Conservation (phyloP, 2,329 filamentous ascomycete species). For the Pseudopithomyces chartarum region DNA sequence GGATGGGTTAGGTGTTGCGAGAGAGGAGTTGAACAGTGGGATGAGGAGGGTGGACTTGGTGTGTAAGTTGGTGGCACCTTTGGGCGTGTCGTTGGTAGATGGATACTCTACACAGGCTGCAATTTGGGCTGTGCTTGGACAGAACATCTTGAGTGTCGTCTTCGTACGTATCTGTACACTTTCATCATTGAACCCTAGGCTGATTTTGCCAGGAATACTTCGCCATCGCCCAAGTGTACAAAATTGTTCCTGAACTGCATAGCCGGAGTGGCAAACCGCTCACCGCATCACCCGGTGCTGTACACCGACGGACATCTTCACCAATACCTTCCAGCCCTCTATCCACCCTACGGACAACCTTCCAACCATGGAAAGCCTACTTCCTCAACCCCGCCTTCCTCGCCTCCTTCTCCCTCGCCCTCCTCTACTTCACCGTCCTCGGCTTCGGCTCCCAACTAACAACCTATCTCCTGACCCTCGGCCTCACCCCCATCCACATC, state of each 20-base stretch:
- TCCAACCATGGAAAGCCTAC: slow-evolving; percentile 49
- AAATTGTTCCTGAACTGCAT: slow-evolving; percentile 37
- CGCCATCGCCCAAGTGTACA: slow-evolving; percentile 53
- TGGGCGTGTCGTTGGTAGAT: slow-evolving; percentile 57
- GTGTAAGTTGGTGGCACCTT: slow-evolving; percentile 62
- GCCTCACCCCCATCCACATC: slow-evolving; percentile 58
- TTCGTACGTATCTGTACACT: slow-evolving; percentile 22
- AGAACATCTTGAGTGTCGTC: slow-evolving; percentile 55
- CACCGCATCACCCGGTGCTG: slow-evolving; percentile 12
- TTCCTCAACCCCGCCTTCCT: slow-evolving; percentile 61
- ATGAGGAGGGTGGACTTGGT: slow-evolving; percentile 65
- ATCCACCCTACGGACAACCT: slow-evolving; percentile 7
- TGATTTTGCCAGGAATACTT: slow-evolving; percentile 52
- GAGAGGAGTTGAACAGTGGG: slow-evolving; percentile 57
- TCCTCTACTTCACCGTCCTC: slow-evolving; percentile 63
- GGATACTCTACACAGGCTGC: slow-evolving; percentile 55
- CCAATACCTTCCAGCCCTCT: slow-evolving; percentile 5
- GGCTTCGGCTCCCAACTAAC: slow-evolving; percentile 63
- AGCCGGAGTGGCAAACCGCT: slow-evolving; percentile 12
- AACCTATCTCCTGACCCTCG: slow-evolving; percentile 63
- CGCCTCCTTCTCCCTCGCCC: slow-evolving; percentile 62
- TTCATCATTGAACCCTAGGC: not conserved
- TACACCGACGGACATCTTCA: not conserved
- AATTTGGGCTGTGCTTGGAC: slow-evolving; percentile 55
- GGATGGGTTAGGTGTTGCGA: slow-evolving; percentile 33